phyloP scores from a whole-genome alignment of 352 stramenopile genomes.

The Hyaloperonospora arabidopsidis region DNA sequence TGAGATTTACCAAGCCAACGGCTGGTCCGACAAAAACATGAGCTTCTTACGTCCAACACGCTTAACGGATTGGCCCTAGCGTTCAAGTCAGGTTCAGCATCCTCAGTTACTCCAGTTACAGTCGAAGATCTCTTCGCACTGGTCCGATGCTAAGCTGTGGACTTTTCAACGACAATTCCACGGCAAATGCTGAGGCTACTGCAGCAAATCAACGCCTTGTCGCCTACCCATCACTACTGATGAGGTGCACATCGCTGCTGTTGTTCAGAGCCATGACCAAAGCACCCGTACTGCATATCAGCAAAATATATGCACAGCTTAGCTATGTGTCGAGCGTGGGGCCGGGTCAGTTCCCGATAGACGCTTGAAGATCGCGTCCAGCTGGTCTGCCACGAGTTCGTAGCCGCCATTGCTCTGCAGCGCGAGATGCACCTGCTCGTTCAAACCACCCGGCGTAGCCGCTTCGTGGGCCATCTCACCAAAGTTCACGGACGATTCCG shows the following conservation, averaged over 20 bases:
- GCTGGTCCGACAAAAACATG: constrained; percentile 38
- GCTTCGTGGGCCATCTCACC: constrained; percentile 81
- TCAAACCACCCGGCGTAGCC: constrained; percentile 71
- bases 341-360: constrained; percentile 60
- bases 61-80: too few species aligned
- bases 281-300: constrained; percentile 4
- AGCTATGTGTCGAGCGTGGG: constrained; percentile 36
- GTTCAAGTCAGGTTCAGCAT: constrained; percentile 57
- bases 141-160: constrained; percentile 66
- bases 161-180: constrained; percentile 31
- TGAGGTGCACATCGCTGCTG: not conserved
- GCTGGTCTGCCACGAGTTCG: constrained; percentile 69
- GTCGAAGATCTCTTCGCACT: constrained; percentile 47
- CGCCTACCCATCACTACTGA: not conserved
- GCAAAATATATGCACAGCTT: constrained; percentile 5
- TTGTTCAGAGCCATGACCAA: constrained; percentile 6
- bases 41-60: too few species aligned
- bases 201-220: not conserved
- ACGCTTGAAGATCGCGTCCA: constrained; percentile 79
- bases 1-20: constrained; percentile 46
- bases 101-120: constrained; percentile 63
- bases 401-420: constrained; percentile 62
- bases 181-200: constrained; percentile 17
- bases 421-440: constrained; percentile 77
- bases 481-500: constrained; percentile 63